Base-by-base conservation (phyloP, 805 yeast genomes). In the Sugiyamaella chiloensis region DNA sequence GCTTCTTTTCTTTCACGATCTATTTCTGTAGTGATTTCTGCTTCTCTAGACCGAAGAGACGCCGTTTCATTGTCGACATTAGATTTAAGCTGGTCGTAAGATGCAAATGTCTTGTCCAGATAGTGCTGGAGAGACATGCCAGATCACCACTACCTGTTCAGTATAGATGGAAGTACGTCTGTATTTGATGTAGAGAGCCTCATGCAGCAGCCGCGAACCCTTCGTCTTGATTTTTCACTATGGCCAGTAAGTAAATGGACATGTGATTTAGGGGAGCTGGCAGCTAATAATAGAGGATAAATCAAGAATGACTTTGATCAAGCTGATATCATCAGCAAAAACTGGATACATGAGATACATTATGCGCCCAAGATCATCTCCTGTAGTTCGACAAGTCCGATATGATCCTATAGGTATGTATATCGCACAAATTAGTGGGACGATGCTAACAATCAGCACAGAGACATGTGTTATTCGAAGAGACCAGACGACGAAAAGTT, bases 381-480 rank as follows among this genome's bases (percentile, higher is more conserved):
- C 87, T 42, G 73, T 79, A 48, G 81, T 91, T 53, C 81, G 80
- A 41, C 93, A 88, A 62, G 83, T 90, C 26, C 78, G 93, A 59
- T 88, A 88, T 61, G 96, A 88, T 62, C 96, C 96, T 2, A 60
- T 82, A 1, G 77, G 72, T 69, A 53, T 39, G 71, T 60, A 5
- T 6, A 21, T 26, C 11, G 7, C n/a, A n/a, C n/a, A n/a, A n/a
- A n/a, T n/a, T n/a, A n/a, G n/a, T n/a, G n/a, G n/a, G n/a, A n/a
- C n/a, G n/a, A n/a, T 26, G 24, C 41, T 44, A 49, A 46, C 48
- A 37, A 23, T 19, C 42, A 52, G 96, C 87, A 8, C 81, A 85
- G 67, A 81, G 96, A 66, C 96, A 89, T 71, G 96, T 93, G 44
- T 72, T 91, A 52, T 91, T 93, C 72, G 80, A 81, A 24, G 99